phyloP scores from a whole-genome alignment of 2,329 filamentous ascomycete genomes.

The Cordyceps farinosa region DNA sequence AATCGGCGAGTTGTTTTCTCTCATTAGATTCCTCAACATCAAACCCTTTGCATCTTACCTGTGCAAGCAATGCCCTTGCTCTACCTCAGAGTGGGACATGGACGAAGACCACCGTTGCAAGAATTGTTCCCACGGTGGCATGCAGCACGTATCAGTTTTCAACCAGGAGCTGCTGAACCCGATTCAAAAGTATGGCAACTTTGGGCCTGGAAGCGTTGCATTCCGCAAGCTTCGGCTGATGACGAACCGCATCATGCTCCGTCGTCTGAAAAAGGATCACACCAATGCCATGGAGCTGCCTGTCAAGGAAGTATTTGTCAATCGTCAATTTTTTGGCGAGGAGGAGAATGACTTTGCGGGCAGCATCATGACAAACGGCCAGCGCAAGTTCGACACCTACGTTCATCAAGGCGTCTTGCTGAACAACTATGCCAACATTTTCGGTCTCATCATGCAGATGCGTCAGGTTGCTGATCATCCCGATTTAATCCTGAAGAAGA shows the following conservation, averaged over 20 bases:
- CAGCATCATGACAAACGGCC: conserved; percentile 90
- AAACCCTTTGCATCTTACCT: conserved; percentile 90
- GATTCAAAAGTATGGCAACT: conserved; percentile 60
- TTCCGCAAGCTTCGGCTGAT: conserved; percentile 81
- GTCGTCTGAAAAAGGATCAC: conserved; percentile 89
- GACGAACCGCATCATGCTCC: conserved; percentile 91
- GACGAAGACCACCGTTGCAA: conserved; percentile 68
- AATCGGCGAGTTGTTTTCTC: conserved; percentile 94
- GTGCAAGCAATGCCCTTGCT: conserved; percentile 82
- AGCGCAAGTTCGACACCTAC: conserved; percentile 90
- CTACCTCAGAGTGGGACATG: conserved; percentile 78
- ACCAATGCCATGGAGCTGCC: conserved; percentile 94
- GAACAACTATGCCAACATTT: conserved; percentile 98
- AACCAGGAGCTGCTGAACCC: conserved; percentile 94
- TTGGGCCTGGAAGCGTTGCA: conserved; percentile 61
- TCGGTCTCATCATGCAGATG: conserved; percentile 99
- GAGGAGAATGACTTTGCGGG: conserved; percentile 93
- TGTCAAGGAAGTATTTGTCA: conserved; percentile 86
- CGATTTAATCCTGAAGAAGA: conserved; percentile 87
- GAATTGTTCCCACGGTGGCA: conserved; percentile 50
- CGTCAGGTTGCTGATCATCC: conserved; percentile 96
- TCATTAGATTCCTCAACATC: conserved; percentile 87
- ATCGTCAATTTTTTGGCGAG: conserved; percentile 94
- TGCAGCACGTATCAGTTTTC: conserved; percentile 61
- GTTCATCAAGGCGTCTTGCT: conserved; percentile 90